Evolutionary conservation across 805 yeast genomes (phyloP).

Genomic region (Wickerhamomyces bovis): DNA sequence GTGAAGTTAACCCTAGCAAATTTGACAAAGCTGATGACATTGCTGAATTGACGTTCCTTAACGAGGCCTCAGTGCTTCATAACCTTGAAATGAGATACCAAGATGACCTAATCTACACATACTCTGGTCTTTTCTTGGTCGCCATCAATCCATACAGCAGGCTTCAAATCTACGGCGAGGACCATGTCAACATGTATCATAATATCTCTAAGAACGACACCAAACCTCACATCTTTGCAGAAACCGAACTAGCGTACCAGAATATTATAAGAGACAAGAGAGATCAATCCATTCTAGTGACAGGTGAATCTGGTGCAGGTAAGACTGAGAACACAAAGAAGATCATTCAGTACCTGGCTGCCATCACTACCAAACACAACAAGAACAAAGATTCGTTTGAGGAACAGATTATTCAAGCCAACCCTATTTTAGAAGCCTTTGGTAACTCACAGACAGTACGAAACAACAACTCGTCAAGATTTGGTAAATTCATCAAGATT

Average conservation of each 20-base stretch:
- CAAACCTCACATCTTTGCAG: conserved; percentile 88
- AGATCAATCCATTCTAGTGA: conserved; percentile 90
- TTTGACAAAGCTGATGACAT: conserved; percentile 90
- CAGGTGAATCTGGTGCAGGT: conserved; percentile 99
- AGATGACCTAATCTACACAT: conserved; percentile 81
- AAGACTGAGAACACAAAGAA: conserved; percentile 96
- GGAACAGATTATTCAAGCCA: conserved; percentile 82
- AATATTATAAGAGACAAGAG: conserved; percentile 60
- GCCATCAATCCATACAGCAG: conserved; percentile 89
- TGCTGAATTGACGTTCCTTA: conserved; percentile 91
- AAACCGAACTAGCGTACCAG: conserved; percentile 80
- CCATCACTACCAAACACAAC: conserved; percentile 45
- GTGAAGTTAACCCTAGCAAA: conserved; percentile 79
- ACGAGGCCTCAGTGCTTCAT: conserved; percentile 92
- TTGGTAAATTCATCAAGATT: conserved; percentile 92
- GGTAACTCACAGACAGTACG: conserved; percentile 96
- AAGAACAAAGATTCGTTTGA: conserved; percentile 47
- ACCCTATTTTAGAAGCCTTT: conserved; percentile 91
- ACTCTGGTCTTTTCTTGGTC: conserved; percentile 90
- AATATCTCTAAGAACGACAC: conserved; percentile 36
- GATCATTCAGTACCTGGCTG: conserved; percentile 85
- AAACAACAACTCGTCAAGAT: conserved; percentile 91
- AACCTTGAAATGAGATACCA: conserved; percentile 73
- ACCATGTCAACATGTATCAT: conserved; percentile 52
- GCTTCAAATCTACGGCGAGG: conserved; percentile 63